These are phyloP conservation scores for Puccinia polysora DNA, from an alignment of 1,284 basidiomycete genomes.

Conservation along the genomic window DNA sequence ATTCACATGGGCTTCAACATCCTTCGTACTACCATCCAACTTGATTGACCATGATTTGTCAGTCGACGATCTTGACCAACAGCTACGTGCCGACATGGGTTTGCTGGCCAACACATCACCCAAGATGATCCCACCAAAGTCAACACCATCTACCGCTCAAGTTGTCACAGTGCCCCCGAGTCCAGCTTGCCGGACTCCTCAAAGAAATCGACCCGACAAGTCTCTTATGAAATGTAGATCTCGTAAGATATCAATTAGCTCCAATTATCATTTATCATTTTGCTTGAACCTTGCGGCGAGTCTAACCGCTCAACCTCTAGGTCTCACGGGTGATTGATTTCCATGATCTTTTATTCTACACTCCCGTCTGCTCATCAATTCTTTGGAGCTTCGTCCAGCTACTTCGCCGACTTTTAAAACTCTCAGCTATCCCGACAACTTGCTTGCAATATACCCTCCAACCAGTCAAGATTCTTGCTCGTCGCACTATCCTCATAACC, in stretches of 20 bases:
- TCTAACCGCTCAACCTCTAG: neutral
- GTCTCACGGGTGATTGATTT: neutral
- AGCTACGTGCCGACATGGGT: slow-evolving; percentile 34
- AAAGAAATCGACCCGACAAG: too few relatives aligned
- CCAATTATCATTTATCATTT: too few relatives aligned
- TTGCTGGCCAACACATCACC: neutral
- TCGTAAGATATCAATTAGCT: too few relatives aligned
- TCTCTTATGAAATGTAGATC: too few relatives aligned
- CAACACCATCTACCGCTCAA: neutral
- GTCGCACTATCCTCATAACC: slow-evolving; percentile 5
- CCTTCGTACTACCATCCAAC: slow-evolving; percentile 14
- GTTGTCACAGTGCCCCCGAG: neutral
- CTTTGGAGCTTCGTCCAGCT: too few relatives aligned
- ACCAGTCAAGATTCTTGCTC: neutral
- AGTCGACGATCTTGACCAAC: slow-evolving; percentile 33
- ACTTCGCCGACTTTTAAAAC: slow-evolving; percentile 6
- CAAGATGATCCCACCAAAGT: slow-evolving; percentile 12
- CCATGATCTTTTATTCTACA: neutral
- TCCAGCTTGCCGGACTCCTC: neutral
- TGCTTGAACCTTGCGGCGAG: neutral
- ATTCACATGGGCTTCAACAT: slow-evolving; percentile 35
- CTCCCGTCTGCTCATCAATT: too few relatives aligned
- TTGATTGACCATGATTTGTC: neutral
- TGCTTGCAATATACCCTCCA: slow-evolving; percentile 5
- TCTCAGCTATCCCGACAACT: slow-evolving; percentile 18